phyloP scores from a whole-genome alignment of 345 rosid species.

The Eucalyptus tenuipes region DNA sequence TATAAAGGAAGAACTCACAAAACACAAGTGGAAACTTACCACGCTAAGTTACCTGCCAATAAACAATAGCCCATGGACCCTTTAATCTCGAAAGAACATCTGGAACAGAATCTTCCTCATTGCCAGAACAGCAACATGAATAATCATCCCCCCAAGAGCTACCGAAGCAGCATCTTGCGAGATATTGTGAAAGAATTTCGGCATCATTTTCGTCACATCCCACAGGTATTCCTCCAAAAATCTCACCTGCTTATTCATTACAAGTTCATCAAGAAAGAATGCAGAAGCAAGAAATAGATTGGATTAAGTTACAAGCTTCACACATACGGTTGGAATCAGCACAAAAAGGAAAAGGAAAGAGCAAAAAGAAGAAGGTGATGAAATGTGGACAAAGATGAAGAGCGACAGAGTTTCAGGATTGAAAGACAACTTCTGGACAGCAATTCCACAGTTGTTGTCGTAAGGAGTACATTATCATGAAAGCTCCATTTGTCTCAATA shows the following conservation, averaged over 20 bases:
- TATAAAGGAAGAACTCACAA: background rate
- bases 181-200: slow-evolving; percentile 35
- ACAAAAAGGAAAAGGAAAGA: background rate
- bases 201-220: slow-evolving; percentile 50
- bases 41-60: slow-evolving; percentile 67
- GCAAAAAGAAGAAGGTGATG: background rate
- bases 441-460: background rate
- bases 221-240: slow-evolving; percentile 63
- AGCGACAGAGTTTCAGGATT: background rate
- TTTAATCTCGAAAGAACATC: slow-evolving; percentile 60
- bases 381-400: background rate
- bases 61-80: slow-evolving; percentile 85
- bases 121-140: slow-evolving; percentile 4
- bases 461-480: background rate
- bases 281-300: background rate
- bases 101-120: slow-evolving; percentile 20
- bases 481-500: background rate
- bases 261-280: background rate
- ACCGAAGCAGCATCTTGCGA: slow-evolving; percentile 32
- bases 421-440: background rate
- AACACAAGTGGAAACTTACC: slow-evolving; percentile 10
- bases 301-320: background rate
- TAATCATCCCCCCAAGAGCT: background rate
- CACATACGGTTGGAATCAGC: background rate
- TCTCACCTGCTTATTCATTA: slow-evolving; percentile 39